Base-by-base conservation (phyloP, 2,329 filamentous ascomycete species). In the Didymella pomorum region DNA sequence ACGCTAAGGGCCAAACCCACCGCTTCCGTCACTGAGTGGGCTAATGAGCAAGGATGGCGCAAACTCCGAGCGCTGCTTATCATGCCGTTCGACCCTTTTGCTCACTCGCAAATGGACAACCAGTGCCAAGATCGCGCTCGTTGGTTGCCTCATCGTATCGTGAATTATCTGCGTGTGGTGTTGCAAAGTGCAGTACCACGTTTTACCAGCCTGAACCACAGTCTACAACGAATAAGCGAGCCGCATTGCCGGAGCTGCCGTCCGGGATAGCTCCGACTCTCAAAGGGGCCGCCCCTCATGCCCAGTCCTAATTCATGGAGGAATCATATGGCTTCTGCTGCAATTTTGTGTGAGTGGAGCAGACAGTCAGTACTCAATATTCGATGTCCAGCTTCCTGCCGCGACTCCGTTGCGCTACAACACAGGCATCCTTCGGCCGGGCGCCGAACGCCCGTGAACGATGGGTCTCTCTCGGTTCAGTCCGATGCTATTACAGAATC, bases 1-100 rank as follows among this genome's bases (percentile, higher is more conserved):
- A 37, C 63, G 63, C 63, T 64, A 67, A 56, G 47, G 49, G 37
- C 26, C 44, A 26, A 58, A 45, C 42, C 61, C 56, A 43, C 56
- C 46, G 45, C 29, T 54, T 58, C 49, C 56, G 60, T 56, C 55
- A 52, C 43, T 28, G 21, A 25, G 39, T 26, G 53, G 21, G 26
- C 58, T 35, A 62, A 49, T 63, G 39, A 35, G 18, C 51, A 37
- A 12, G 49, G 56, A 47, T 64, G 55, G 56, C 51, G 56, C 57
- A 50, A 41, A 45, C 31, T 41, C 60, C 48, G 33, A 16, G 2
- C n/a, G 10, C 39, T 52, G 43, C 39, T 50, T 49, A 31, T 45
- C 28, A 44, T 48, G 52, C 57, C 57, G 42, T 52, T 47, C 12
- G 50, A 50, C 23, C 50, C 50, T 45, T 58, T 46, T 33, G 33